Evolutionary conservation across 1,139 yeast genomes (phyloP).

Genomic region (Geotrichum cucujoidarum): DNA sequence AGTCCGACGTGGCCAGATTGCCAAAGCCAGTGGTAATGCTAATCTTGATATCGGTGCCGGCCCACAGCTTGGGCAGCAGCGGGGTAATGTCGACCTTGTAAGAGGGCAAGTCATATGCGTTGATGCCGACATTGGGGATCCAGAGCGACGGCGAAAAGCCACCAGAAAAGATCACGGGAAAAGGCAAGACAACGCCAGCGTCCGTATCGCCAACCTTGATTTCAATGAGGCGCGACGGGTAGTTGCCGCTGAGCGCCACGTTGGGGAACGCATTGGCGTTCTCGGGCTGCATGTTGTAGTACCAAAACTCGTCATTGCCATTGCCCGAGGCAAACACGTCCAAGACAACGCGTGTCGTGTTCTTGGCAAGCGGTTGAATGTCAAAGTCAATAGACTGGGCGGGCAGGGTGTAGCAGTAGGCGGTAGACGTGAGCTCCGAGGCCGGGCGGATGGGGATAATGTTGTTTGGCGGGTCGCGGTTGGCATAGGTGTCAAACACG

Average conservation of each 20-base stretch:
- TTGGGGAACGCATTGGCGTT: conserved; percentile 40
- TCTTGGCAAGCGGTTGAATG: conserved; percentile 47
- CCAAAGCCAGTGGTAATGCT: conserved; percentile 55
- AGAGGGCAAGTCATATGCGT: conserved; percentile 67
- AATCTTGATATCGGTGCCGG: conserved; percentile 29
- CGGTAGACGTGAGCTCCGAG: not conserved
- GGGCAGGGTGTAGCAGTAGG: conserved; percentile 25
- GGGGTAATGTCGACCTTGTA: conserved; percentile 65
- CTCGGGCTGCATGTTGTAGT: conserved; percentile 54
- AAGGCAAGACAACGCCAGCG: conserved; percentile 39
- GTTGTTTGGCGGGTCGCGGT: conserved; percentile 17
- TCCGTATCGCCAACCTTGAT: conserved; percentile 32
- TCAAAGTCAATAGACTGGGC: conserved; percentile 23
- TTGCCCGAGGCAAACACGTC: conserved; percentile 70
- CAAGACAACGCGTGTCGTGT: conserved; percentile 55
- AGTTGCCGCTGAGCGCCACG: conserved; percentile 40
- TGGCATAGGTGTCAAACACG: conserved; percentile 16
- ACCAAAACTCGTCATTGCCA: conserved; percentile 82
- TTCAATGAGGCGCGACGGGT: conserved; percentile 39
- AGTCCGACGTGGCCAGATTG: conserved; percentile 41
- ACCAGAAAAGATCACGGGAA: conserved; percentile 62
- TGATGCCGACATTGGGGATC: conserved; percentile 69
- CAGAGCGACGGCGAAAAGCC: conserved; percentile 75
- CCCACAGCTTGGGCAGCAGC: conserved; percentile 60
- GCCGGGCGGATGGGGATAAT: conserved; percentile 19